phyloP scores from a whole-genome alignment of 2,329 filamentous ascomycete genomes.

The Sphaerostilbella broomeana region DNA sequence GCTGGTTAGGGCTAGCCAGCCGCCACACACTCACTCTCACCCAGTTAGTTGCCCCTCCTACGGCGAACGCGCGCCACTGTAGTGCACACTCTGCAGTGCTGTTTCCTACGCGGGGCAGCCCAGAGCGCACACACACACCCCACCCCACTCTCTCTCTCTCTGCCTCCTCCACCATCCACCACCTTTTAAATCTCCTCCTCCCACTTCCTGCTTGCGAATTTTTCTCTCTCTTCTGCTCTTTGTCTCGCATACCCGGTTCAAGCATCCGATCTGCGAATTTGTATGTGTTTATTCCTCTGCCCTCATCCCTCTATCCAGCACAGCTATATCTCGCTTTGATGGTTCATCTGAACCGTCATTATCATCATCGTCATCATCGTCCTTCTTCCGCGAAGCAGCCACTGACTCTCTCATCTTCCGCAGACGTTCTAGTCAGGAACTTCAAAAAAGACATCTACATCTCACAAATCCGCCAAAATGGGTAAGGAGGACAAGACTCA shows the following conservation, averaged over 20 bases:
- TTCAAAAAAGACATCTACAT: slow-evolving; percentile 2
- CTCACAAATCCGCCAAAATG: slow-evolving; percentile 29
- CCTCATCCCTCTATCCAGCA: not conserved
- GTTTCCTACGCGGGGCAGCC: slow-evolving; percentile 18
- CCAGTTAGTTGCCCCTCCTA: slow-evolving; percentile 10
- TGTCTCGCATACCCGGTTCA: slow-evolving; percentile 40
- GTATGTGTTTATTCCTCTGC: slow-evolving; percentile 21
- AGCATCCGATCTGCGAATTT: slow-evolving; percentile 38
- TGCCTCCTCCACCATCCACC: slow-evolving; percentile 15
- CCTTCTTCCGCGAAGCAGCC: not conserved
- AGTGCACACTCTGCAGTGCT: too few relatives aligned
- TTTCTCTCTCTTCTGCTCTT: slow-evolving; percentile 33
- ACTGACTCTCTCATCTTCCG: slow-evolving; percentile 12
- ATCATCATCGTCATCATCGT: slow-evolving; percentile 7
- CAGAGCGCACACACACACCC: slow-evolving; percentile 21
- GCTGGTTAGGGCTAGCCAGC: slow-evolving; percentile 30
- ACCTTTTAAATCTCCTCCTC: slow-evolving; percentile 35
- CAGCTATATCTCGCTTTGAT: slow-evolving; percentile 5
- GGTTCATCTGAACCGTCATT: not conserved
- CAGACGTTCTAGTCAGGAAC: slow-evolving; percentile 12
- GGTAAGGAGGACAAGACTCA: slow-evolving; percentile 93
- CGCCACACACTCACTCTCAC: too few relatives aligned
- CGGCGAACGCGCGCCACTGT: slow-evolving; percentile 25
- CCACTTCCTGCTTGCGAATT: slow-evolving; percentile 30
- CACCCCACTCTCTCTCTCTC: slow-evolving; percentile 24